Base-by-base conservation (phyloP, 1,139 yeast genomes). In the Candida tetrigidarum region DNA sequence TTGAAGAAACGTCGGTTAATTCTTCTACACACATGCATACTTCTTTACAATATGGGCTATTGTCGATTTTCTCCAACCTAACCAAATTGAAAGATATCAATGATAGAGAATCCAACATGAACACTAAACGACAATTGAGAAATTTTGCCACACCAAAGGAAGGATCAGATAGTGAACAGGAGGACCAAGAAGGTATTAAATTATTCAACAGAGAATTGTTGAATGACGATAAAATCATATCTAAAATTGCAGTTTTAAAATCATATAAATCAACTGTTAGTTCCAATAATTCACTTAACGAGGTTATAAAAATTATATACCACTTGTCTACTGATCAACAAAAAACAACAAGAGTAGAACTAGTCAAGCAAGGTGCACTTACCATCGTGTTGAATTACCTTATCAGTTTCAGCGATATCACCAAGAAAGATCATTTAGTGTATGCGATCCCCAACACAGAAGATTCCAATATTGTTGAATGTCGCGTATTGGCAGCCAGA, bases 301-400 rank as follows among this genome's bases (percentile, higher is more conserved):
- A 48, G 39, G 49, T 51, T 2, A 43, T 48, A 10, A 41, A 29
- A 11, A 50, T 48, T 4, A 29, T 47, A 10, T 48, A 50, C 36
- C 30, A 51, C 34, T 50, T 71, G 2, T 55, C 76, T 0, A 37
- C 49, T 6, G 63, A 58, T 35, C 71, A 63, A 39, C 56, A 52
- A 4, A 60, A 60, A 39, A 39, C 37, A 0, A 58, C 61, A 2
- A 64, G 74, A 27, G 59, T 62, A n/a, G 73, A 66, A 22, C 56
- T 78, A 11, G 76, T 75, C 11, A 66, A 70, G 40, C 81, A 78
- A 52, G 83, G 83, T 0, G 76, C 71, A 0, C 51, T 78, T 34
- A 69, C 64, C 36, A 51, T 74, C 1, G 39, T 71, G 0, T 46
- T 79, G 8, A 67, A 67, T 26, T 78, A 64, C 45, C 58, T 80